A percentile compares a stretch with the other conserved stretches of the same genome.
These are phyloP conservation scores for Sugiyamaella grinbergsii DNA, from an alignment of 1,139 yeast species.

Conservation along the genomic window DNA sequence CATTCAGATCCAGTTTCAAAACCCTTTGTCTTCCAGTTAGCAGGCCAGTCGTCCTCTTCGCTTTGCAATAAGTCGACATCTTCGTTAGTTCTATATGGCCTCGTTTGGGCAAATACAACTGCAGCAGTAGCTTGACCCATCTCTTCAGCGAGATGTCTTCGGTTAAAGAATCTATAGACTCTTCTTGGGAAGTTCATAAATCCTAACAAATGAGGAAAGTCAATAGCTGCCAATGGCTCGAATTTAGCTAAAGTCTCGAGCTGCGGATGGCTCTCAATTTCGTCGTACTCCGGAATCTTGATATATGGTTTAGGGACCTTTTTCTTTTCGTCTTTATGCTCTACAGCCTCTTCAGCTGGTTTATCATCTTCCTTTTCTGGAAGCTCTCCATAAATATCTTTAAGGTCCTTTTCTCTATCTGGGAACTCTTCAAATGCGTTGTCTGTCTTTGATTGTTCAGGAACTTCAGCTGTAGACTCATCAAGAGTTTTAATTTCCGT, in stretches of 20 bases:
- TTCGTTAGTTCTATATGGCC: constrained; percentile 55
- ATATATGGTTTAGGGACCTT: constrained; percentile 70
- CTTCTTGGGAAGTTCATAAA: constrained; percentile 75
- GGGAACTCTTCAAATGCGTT: constrained; percentile 31
- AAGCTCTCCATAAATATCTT: constrained; percentile 30
- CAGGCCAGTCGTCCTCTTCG: constrained; percentile 93
- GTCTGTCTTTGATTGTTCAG: not conserved
- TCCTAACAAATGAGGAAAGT: constrained; percentile 77
- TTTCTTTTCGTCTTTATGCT: constrained; percentile 42
- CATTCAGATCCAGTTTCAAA: constrained; percentile 77
- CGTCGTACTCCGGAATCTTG: constrained; percentile 54
- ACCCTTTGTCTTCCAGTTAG: constrained; percentile 77
- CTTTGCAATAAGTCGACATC: constrained; percentile 59
- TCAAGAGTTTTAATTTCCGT: constrained; percentile 15
- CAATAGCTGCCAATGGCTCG: constrained; percentile 69
- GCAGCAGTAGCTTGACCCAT: constrained; percentile 64
- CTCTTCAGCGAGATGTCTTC: constrained; percentile 69
- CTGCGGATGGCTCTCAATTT: constrained; percentile 64
- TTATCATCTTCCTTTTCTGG: constrained; percentile 23
- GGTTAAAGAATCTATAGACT: constrained; percentile 75
- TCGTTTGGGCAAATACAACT: constrained; percentile 56
- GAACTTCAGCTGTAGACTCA: constrained; percentile 13
- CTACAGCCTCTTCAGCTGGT: constrained; percentile 36
- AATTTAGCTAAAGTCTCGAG: constrained; percentile 42
- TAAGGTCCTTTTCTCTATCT: constrained; percentile 29